phyloP scores from a whole-genome alignment of 1,284 basidiomycete genomes.

The Rhodotorula sp. region DNA sequence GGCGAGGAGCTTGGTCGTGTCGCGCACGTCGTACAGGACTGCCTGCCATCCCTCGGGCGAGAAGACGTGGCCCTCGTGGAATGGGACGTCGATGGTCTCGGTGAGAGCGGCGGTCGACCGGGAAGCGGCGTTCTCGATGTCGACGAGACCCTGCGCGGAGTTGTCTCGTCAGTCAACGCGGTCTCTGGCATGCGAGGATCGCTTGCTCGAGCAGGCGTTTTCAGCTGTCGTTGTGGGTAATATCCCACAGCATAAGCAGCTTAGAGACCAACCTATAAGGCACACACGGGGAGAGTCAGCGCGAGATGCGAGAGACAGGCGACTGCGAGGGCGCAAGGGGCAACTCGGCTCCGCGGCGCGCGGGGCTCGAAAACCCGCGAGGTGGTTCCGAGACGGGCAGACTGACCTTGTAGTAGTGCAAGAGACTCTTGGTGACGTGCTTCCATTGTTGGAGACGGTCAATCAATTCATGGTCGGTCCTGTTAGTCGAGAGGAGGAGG shows the following conservation, averaged over 20 bases:
- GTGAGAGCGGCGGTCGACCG: conserved; percentile 34
- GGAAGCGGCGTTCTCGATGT: conserved; percentile 29
- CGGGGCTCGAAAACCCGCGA: background rate
- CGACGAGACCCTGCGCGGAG: conserved; percentile 31
- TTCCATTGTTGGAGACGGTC: conserved; percentile 42
- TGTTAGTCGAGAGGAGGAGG: background rate
- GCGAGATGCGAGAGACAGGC: background rate
- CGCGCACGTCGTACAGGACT: conserved; percentile 39
- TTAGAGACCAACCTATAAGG: background rate
- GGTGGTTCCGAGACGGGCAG: no score
- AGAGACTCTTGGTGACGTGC: conserved; percentile 40
- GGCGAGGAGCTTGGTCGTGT: conserved; percentile 35
- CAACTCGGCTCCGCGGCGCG: background rate
- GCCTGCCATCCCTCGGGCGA: conserved; percentile 42
- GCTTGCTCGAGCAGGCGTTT: background rate
- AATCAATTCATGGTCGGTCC: conserved; percentile 36
- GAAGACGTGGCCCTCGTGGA: conserved; percentile 43
- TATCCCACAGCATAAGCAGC: background rate
- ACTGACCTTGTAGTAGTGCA: conserved; percentile 38
- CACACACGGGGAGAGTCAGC: background rate
- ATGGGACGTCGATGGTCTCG: conserved; percentile 40
- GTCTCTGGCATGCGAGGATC: background rate
- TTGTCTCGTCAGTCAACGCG: no score
- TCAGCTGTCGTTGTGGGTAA: no score
- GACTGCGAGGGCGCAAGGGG: background rate